Conservation (phyloP, 768 basidiomycete genomes). For the Lentinus brumalis region DNA sequence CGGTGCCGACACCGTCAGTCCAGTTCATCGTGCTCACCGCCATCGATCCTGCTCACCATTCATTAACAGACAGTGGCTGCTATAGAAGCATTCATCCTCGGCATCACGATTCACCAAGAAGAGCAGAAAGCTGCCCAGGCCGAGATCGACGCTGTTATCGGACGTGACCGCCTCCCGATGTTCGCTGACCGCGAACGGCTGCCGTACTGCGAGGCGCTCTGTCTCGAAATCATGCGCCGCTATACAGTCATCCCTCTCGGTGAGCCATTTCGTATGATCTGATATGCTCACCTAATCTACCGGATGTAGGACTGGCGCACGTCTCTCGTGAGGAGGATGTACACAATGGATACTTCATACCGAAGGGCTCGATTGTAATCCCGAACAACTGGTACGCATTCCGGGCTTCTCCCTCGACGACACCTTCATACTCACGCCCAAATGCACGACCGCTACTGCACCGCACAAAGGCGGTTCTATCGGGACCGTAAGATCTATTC, state of each 20-base stretch:
- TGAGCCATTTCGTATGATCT: slow-evolving; percentile 14
- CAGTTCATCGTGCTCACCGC: background rate
- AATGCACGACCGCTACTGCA: too few relatives aligned
- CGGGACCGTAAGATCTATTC: slow-evolving; percentile 43
- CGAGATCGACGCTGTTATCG: slow-evolving; percentile 37
- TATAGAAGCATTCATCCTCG: slow-evolving; percentile 18
- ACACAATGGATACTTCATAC: slow-evolving; percentile 57
- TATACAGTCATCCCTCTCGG: slow-evolving; percentile 35
- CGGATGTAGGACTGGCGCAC: slow-evolving; percentile 69
- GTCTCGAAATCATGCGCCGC: slow-evolving; percentile 36
- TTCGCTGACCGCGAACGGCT: slow-evolving; percentile 26
- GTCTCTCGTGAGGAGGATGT: slow-evolving; percentile 63
- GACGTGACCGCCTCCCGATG: slow-evolving; percentile 46
- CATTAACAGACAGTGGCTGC: slow-evolving; percentile 30
- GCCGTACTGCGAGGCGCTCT: slow-evolving; percentile 26
- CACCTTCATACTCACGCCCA: too few relatives aligned
- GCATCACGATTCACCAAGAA: slow-evolving; percentile 37
- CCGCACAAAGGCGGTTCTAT: slow-evolving; percentile 17
- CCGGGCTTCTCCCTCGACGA: background rate
- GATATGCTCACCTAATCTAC: too few relatives aligned
- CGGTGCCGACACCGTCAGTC: slow-evolving; percentile 40
- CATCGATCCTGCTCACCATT: background rate
- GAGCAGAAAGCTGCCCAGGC: slow-evolving; percentile 38
- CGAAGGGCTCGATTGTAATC: slow-evolving; percentile 54
- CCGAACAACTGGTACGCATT: slow-evolving; percentile 37